These are phyloP conservation scores for Triticum monococcum DNA, from an alignment of 176 grass and related monocot species.

Conservation along the genomic window DNA sequence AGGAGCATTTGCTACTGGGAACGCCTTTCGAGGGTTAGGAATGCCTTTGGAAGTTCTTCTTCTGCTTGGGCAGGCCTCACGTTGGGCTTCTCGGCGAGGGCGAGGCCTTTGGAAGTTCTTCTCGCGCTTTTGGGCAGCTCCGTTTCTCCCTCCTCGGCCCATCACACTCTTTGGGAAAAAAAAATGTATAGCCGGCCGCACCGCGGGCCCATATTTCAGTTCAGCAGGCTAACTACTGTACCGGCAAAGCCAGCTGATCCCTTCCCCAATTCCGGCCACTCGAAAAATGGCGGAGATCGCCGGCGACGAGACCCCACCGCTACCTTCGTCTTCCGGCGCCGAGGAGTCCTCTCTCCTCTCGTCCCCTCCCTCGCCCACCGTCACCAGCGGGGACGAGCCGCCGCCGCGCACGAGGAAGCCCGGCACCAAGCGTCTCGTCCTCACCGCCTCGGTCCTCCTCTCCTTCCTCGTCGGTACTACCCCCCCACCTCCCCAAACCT, in stretches of 20 bases:
- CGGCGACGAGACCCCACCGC: conserved; percentile 24
- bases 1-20: too few relatives aligned
- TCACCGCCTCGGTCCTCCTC: conserved; percentile 66
- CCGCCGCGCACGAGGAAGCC: conserved; percentile 42
- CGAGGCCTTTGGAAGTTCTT: too few relatives aligned
- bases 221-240: not conserved
- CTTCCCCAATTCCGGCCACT: not conserved
- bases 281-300: conserved; percentile 45
- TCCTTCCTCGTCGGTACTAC: conserved; percentile 67
- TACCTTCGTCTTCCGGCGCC: not conserved
- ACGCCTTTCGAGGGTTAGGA: too few relatives aligned
- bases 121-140: too few relatives aligned
- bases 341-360: not conserved
- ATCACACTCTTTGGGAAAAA: not conserved
- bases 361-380: not conserved
- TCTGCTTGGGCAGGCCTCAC: too few relatives aligned
- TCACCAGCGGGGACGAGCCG: not conserved
- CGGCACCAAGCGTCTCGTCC: conserved; percentile 66
- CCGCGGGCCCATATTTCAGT: not conserved
- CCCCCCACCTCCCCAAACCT: not conserved
- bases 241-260: not conserved
- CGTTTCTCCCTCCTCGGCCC: too few relatives aligned
- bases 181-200: not conserved
- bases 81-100: too few relatives aligned
- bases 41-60: too few relatives aligned